A percentile compares a stretch with the other conserved stretches of the same genome.
Evolutionary conservation across 345 rosid genomes (phyloP).

Genomic region (Citrus glauca): DNA sequence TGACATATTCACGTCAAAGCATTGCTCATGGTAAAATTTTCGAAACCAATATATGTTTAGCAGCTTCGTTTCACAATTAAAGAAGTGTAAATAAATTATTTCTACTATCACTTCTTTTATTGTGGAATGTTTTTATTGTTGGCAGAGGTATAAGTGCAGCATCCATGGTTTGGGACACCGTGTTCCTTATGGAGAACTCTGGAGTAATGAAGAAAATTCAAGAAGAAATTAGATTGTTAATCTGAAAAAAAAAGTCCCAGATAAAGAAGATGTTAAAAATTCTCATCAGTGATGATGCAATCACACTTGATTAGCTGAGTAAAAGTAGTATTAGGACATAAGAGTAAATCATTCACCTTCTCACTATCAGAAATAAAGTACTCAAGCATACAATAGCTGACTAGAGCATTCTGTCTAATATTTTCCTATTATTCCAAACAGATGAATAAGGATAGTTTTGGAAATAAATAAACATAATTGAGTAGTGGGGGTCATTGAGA

Average conservation of each 20-base stretch:
- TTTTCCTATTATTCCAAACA: no score
- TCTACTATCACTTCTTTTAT: background rate
- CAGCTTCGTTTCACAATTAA: no score
- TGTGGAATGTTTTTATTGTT: constrained; percentile 25
- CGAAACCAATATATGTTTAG: no score
- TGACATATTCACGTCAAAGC: constrained; percentile 25
- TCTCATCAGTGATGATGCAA: constrained; percentile 1
- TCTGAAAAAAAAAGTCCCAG: constrained; percentile 12
- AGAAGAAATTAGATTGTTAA: constrained; percentile 17
- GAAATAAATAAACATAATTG: no score
- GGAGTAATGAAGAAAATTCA: constrained; percentile 7
- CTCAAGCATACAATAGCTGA: no score
- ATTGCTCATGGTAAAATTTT: constrained; percentile 26
- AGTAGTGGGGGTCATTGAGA: no score
- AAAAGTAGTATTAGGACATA: no score
- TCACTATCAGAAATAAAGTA: no score
- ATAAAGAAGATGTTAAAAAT: constrained; percentile 26
- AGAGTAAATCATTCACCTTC: no score
- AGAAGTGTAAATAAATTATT: background rate
- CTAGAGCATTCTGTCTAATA: no score
- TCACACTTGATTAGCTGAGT: no score
- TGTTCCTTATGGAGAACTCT: constrained; percentile 26
- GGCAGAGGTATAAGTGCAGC: constrained; percentile 28
- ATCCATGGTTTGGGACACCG: constrained; percentile 31
- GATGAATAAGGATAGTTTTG: no score